Evolutionary conservation across 305 asterid species (phyloP).

Genomic region (Ruellia speciosa): DNA sequence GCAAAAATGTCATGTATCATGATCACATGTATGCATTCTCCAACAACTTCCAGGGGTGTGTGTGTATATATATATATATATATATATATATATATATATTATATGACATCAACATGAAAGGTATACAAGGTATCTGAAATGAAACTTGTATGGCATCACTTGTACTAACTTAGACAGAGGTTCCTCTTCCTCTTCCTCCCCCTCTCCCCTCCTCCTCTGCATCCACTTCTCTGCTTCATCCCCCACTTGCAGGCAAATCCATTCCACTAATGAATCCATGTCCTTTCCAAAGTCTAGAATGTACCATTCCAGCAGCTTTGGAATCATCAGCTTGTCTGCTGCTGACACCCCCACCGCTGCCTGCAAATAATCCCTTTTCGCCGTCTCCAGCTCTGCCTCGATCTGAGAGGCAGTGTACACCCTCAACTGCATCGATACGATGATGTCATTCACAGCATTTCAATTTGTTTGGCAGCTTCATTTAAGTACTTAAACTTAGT

Average conservation of each 20-base stretch:
- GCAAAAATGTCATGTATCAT: too few relatives aligned
- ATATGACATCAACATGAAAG: too few relatives aligned
- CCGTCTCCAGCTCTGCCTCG: conserved; percentile 59
- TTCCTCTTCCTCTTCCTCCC: conserved; percentile 21
- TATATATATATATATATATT: too few relatives aligned
- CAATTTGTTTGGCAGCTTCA: too few relatives aligned
- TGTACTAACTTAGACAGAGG: conserved; percentile 42
- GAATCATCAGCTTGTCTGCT: conserved; percentile 49
- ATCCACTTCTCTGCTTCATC: conserved; percentile 44
- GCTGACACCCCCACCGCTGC: conserved; percentile 69
- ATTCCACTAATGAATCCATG: conserved; percentile 59
- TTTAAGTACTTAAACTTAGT: too few relatives aligned
- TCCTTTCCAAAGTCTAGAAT: conserved; percentile 81
- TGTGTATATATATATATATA: too few relatives aligned
- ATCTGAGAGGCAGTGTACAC: conserved; percentile 60
- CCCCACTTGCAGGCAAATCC: conserved; percentile 72
- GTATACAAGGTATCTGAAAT: conserved; percentile 66
- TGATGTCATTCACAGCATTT: too few relatives aligned
- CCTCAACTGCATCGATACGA: conserved; percentile 35
- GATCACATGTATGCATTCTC: too few relatives aligned
- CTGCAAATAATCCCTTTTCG: conserved; percentile 59
- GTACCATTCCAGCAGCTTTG: conserved; percentile 78
- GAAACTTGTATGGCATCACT: conserved; percentile 58
- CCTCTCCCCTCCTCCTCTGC: conserved; percentile 17
- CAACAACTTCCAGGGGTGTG: too few relatives aligned